Base-by-base conservation (phyloP, 176 grass and related monocot genomes). In the Carex parvula region DNA sequence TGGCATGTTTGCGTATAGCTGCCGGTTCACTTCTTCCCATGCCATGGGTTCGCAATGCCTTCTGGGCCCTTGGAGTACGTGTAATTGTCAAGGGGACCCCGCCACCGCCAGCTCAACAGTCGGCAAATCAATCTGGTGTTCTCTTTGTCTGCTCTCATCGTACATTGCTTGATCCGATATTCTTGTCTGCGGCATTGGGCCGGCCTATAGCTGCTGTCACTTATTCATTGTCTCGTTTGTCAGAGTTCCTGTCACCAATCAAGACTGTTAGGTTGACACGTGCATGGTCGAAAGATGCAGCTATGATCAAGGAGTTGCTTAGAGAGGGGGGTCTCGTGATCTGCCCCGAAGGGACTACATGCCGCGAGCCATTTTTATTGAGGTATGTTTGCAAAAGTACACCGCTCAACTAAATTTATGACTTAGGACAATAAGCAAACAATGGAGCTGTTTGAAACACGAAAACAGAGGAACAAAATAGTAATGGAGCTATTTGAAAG, bases 321-420 rank as follows among this genome's bases (percentile, higher is more conserved):
- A 54, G 63, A 22, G 66, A n/a, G 0, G 91, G 91, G 0, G 91
- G 91, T 62, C 89, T 97, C 11, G 75, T 68, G 17, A 33, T 97
- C 22, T 97, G 90, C 87, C 94, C 92, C 4, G 92, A 97, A 87
- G 94, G 94, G 16, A 97, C 94, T 12, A 97, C 94, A 3, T 94
- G 94, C 87, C 62, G 88, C 42, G 94, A 97, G 70, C 90, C 91
- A 4, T 90, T 87, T 85, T 87, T 97, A 63, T 90, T 97, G 39
- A 85, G 94, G 16, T 97, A 78, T 57, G 6, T 56, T 78, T 35
- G 57, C 6, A 73, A 2, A 73, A 73, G 20, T 52, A 46, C 10
- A 21, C 35, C 6, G 18, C 33, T 39, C 32, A 37, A 70, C 37
- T 20, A 42, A 41, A 14, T 18, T 4, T 69, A 9, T 41, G 20